A percentile compares a stretch with the other conserved stretches of the same genome.
These are phyloP conservation scores for Barnettozyma wickerhamii DNA, from an alignment of 805 yeast genomes.

Conservation along the genomic window DNA sequence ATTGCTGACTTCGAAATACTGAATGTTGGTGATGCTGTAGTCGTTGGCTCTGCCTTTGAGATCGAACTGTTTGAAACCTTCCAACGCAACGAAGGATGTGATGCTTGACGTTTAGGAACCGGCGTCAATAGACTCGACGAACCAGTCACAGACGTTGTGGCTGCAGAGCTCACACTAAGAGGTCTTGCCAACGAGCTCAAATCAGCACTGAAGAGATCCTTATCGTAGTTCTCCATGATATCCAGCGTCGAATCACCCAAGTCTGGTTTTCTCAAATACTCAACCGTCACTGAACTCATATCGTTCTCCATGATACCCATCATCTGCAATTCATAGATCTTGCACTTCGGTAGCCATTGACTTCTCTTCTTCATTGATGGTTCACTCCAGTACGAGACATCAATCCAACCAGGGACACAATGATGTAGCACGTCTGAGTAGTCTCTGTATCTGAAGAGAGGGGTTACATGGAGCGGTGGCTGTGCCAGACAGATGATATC, in stretches of 20 bases:
- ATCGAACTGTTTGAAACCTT: slow-evolving; percentile 20
- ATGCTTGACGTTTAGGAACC: slow-evolving; percentile 2
- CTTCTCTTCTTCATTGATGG: slow-evolving; percentile 30
- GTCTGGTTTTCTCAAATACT: slow-evolving; percentile 40
- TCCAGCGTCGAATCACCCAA: slow-evolving; percentile 42
- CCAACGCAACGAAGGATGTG: slow-evolving; percentile 21
- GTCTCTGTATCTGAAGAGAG: slow-evolving; percentile 72
- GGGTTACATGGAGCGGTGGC: slow-evolving; percentile 90
- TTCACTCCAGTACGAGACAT: slow-evolving; percentile 85
- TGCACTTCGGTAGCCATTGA: slow-evolving; percentile 92
- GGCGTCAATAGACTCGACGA: background rate
- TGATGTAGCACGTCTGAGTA: slow-evolving; percentile 48
- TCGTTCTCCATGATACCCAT: slow-evolving; percentile 97
- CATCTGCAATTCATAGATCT: slow-evolving; percentile 94
- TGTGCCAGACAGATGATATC: slow-evolving; percentile 86
- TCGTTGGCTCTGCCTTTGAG: slow-evolving; percentile 19
- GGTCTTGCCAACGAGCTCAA: background rate
- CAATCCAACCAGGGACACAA: slow-evolving; percentile 94
- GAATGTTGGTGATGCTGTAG: slow-evolving; percentile 17
- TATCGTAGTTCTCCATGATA: slow-evolving; percentile 68
- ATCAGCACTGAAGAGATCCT: slow-evolving; percentile 38
- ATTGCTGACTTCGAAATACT: slow-evolving; percentile 19
- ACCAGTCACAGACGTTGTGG: background rate
- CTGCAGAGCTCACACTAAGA: background rate
- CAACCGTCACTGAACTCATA: slow-evolving; percentile 61